Evolutionary conservation across 768 basidiomycete genomes (phyloP).

Genomic region (Tephrocybe sp.): DNA sequence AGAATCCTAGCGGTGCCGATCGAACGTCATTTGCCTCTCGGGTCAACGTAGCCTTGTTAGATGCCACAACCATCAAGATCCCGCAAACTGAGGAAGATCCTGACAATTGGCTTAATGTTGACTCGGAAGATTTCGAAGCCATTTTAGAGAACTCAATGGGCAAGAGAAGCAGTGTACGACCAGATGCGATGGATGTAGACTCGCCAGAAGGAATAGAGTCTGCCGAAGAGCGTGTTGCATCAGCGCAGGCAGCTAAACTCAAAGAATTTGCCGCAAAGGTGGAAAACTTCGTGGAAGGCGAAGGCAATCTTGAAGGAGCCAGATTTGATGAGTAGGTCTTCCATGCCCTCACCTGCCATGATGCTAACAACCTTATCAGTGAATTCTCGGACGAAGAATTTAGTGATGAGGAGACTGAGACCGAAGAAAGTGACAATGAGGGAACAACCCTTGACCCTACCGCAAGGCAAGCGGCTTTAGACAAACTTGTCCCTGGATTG

Average conservation of each 20-base stretch:
- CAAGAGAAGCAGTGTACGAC: conserved; percentile 11
- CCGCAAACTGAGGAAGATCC: conserved; percentile 17
- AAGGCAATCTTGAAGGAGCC: conserved; percentile 89
- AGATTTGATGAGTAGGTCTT: conserved; percentile 75
- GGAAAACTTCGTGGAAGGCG: conserved; percentile 83
- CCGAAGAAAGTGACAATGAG: conserved; percentile 43
- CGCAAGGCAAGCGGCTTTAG: conserved; percentile 65
- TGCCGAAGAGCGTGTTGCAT: conserved; percentile 50
- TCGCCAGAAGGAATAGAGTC: conserved; percentile 20
- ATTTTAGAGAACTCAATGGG: conserved; percentile 53
- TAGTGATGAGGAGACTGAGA: conserved; percentile 50
- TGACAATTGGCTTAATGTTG: conserved; percentile 86
- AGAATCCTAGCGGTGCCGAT: conserved; percentile 45
- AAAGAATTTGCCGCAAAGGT: conserved; percentile 82
- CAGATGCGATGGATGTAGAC: conserved; percentile 51
- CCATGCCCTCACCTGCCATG: background rate
- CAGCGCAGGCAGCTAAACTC: conserved; percentile 67
- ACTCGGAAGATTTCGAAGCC: conserved; percentile 72
- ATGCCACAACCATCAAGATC: background rate
- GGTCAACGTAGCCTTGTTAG: conserved; percentile 42
- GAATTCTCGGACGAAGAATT: conserved; percentile 71
- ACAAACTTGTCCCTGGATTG: conserved; percentile 77
- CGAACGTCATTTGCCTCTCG: conserved; percentile 75
- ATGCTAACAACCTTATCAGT: conserved; percentile 32
- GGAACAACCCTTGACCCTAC: conserved; percentile 29